Evolutionary conservation across 2,329 filamentous ascomycete genomes (phyloP).

Genomic region (Metarhizium guizhouense): DNA sequence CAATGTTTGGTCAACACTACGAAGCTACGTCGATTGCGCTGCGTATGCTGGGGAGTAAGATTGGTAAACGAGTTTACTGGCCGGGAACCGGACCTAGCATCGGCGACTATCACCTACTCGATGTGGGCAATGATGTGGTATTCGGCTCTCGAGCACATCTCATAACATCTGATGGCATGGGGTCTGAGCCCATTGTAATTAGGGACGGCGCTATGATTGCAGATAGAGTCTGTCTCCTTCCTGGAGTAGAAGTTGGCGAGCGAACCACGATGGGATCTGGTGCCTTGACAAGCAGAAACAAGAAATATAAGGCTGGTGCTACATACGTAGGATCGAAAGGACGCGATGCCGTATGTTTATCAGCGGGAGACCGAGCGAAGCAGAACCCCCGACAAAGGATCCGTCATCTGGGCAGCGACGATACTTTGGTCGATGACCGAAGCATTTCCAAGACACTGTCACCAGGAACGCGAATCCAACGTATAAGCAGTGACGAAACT

Average conservation of each 20-base stretch:
- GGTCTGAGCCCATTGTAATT: constrained; percentile 38
- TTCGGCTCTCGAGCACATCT: constrained; percentile 47
- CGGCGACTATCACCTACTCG: constrained; percentile 44
- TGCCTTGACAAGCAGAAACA: constrained; percentile 37
- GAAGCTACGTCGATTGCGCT: constrained; percentile 42
- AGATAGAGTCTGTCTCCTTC: constrained; percentile 43
- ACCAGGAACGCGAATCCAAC: constrained; percentile 3
- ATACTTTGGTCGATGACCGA: constrained; percentile 10
- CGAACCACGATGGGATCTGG: constrained; percentile 44
- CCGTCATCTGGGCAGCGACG: constrained; percentile 13
- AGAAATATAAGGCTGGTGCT: constrained; percentile 32
- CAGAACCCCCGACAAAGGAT: constrained; percentile 2
- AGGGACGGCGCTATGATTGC: constrained; percentile 45
- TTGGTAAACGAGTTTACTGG: constrained; percentile 48
- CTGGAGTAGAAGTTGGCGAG: constrained; percentile 40
- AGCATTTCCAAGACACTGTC: neutral
- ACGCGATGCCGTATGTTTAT: constrained; percentile 38
- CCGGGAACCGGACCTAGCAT: constrained; percentile 45
- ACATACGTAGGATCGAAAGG: constrained; percentile 45
- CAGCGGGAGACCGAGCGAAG: constrained; percentile 9
- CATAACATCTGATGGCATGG: constrained; percentile 41
- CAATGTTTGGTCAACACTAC: constrained; percentile 45
- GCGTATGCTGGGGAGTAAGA: constrained; percentile 40
- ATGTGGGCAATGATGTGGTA: constrained; percentile 50
- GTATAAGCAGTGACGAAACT: constrained; percentile 14